Evolutionary conservation across 805 yeast species (phyloP).

Genomic region (Saturnispora silvae): DNA sequence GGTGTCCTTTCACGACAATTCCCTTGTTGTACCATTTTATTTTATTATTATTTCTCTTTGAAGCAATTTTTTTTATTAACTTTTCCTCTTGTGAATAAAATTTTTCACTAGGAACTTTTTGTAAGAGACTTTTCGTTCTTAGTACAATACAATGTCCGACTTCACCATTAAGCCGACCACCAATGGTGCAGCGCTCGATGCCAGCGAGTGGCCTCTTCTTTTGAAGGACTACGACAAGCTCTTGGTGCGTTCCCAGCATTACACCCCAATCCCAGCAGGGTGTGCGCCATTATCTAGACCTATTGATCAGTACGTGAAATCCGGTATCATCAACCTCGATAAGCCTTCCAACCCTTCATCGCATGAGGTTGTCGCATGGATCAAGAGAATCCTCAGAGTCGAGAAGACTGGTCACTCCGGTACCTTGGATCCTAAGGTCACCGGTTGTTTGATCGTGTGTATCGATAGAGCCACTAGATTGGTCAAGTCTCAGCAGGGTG

Average conservation of each 20-base stretch:
- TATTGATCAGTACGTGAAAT: constrained; percentile 74
- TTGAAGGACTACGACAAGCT: constrained; percentile 90
- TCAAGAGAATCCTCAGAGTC: constrained; percentile 86
- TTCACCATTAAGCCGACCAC: constrained; percentile 82
- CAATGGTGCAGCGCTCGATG: constrained; percentile 67
- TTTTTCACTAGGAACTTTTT: constrained; percentile 1
- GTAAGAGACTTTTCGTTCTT: neutral
- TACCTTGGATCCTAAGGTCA: constrained; percentile 92
- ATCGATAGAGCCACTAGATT: constrained; percentile 96
- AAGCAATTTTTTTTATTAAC: too few species aligned
- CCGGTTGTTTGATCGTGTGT: constrained; percentile 97
- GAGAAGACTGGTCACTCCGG: constrained; percentile 99
- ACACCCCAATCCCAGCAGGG: constrained; percentile 95
- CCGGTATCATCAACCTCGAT: constrained; percentile 95
- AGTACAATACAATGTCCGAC: constrained; percentile 24
- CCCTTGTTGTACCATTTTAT: neutral
- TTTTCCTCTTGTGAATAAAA: neutral
- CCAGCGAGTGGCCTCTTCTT: constrained; percentile 92
- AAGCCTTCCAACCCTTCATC: constrained; percentile 98
- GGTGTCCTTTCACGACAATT: neutral
- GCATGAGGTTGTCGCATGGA: constrained; percentile 99
- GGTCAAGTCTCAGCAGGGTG: constrained; percentile 98
- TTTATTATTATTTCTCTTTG: neutral
- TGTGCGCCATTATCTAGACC: constrained; percentile 92
- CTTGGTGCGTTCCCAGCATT: constrained; percentile 91